These are phyloP conservation scores for Sporormia fimetaria DNA, from an alignment of 495 filamentous ascomycete species.

Conservation along the genomic window DNA sequence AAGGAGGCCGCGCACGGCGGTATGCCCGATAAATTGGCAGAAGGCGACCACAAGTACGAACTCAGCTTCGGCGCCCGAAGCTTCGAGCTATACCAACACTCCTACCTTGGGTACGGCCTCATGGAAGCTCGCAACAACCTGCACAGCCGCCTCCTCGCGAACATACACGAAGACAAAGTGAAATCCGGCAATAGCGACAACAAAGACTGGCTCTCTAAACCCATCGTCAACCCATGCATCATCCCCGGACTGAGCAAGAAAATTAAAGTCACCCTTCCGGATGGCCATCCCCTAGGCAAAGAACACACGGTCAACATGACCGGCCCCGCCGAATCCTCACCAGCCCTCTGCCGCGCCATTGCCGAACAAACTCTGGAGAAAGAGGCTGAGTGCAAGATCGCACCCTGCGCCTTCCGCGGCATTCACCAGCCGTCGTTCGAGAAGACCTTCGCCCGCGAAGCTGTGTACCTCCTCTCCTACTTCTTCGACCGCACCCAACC, in stretches of 20 bases:
- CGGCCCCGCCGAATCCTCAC: constrained; percentile 57
- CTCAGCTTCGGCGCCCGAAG: constrained; percentile 81
- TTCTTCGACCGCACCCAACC: constrained; percentile 89
- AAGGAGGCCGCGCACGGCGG: constrained; percentile 55
- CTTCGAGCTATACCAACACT: constrained; percentile 96
- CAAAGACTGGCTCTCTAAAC: constrained; percentile 46
- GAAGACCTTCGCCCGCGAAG: constrained; percentile 85
- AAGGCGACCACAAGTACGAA: constrained; percentile 94
- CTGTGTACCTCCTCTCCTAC: constrained; percentile 93
- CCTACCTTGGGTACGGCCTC: constrained; percentile 91
- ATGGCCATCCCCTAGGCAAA: constrained; percentile 49
- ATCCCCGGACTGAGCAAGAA: constrained; percentile 60
- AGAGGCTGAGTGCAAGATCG: constrained; percentile 64
- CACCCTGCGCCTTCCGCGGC: constrained; percentile 95
- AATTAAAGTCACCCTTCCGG: constrained; percentile 54
- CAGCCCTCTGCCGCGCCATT: constrained; percentile 79
- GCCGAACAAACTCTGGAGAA: constrained; percentile 88
- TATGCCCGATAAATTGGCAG: constrained; percentile 74
- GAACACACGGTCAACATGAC: constrained; percentile 67
- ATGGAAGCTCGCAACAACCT: constrained; percentile 86
- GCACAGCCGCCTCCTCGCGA: constrained; percentile 57
- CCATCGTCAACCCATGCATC: constrained; percentile 83
- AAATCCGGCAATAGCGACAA: constrained; percentile 29
- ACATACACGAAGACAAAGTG: constrained; percentile 43
- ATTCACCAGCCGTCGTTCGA: constrained; percentile 85